phyloP scores from a whole-genome alignment of 495 filamentous ascomycete genomes.

The Talaromyces ruber region DNA sequence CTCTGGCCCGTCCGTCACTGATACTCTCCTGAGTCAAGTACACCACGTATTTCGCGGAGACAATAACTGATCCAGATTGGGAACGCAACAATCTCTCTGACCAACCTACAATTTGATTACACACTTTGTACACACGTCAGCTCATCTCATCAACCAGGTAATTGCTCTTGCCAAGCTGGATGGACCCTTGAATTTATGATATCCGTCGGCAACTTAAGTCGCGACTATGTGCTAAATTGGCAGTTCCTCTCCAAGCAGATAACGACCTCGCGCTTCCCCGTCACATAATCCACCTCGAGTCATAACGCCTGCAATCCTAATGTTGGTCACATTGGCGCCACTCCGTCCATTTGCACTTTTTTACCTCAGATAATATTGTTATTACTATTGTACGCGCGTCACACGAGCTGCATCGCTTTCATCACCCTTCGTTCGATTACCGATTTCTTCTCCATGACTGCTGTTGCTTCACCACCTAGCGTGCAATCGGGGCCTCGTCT shows the following conservation, averaged over 20 bases:
- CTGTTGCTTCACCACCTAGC: slow-evolving; percentile 87
- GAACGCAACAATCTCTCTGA: background rate
- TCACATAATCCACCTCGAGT: background rate
- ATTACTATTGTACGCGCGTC: background rate
- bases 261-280: background rate
- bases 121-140: background rate
- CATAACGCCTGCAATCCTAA: background rate
- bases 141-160: background rate
- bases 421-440: background rate
- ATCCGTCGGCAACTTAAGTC: background rate
- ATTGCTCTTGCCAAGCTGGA: background rate
- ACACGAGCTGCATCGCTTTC: background rate
- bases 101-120: background rate
- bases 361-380: background rate
- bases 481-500: slow-evolving; percentile 65
- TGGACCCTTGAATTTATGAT: background rate
- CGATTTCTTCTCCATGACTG: slow-evolving; percentile 68
- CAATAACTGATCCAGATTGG: background rate
- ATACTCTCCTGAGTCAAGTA: background rate
- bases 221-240: background rate
- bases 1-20: background rate
- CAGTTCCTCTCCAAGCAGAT: background rate
- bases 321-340: background rate
- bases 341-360: background rate
- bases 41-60: background rate